Percentiles rank a stretch among this genome's conserved stretches.
Conservation (phyloP, 2,329 filamentous ascomycete species). For the Aspergillus spinulosporus region DNA sequence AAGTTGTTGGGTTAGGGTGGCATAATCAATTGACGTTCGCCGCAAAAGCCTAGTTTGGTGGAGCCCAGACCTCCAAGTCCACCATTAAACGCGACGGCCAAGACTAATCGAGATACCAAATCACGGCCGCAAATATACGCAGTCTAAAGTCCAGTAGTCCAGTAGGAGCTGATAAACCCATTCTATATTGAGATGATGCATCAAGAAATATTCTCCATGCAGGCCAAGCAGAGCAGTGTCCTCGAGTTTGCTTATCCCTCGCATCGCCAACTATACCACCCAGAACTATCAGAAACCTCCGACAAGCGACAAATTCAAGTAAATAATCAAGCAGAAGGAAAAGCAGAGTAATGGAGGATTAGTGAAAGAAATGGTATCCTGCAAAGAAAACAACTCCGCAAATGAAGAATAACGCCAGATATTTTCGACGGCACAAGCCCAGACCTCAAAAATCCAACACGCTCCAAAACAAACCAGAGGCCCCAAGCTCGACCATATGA, state of each 20-base stretch:
- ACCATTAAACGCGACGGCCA: slow-evolving; percentile 14
- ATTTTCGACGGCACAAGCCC: slow-evolving; percentile 25
- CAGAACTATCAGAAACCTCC: background rate
- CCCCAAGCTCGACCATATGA: slow-evolving; percentile 8
- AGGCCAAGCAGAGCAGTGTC: background rate
- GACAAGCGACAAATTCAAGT: slow-evolving; percentile 12
- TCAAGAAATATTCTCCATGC: background rate
- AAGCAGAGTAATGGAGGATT: background rate
- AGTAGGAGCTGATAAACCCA: background rate
- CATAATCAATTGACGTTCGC: slow-evolving; percentile 26
- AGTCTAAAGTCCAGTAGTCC: background rate
- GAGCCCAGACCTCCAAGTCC: slow-evolving; percentile 19
- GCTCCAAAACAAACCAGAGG: slow-evolving; percentile 24
- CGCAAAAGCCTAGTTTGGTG: slow-evolving; percentile 22
- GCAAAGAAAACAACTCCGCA: slow-evolving; percentile 22
- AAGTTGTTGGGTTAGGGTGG: slow-evolving; percentile 13
- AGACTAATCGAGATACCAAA: slow-evolving; percentile 13
- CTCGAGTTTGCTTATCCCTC: background rate
- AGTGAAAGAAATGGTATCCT: slow-evolving; percentile 35
- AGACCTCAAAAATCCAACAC: slow-evolving; percentile 26
- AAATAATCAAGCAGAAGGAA: slow-evolving; percentile 18
- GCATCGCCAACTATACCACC: slow-evolving; percentile 4
- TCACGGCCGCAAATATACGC: background rate
- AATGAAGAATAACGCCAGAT: slow-evolving; percentile 26
- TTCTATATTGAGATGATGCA: slow-evolving; percentile 3